phyloP scores from a whole-genome alignment of 768 basidiomycete genomes.

The Chalciporus piperatus region DNA sequence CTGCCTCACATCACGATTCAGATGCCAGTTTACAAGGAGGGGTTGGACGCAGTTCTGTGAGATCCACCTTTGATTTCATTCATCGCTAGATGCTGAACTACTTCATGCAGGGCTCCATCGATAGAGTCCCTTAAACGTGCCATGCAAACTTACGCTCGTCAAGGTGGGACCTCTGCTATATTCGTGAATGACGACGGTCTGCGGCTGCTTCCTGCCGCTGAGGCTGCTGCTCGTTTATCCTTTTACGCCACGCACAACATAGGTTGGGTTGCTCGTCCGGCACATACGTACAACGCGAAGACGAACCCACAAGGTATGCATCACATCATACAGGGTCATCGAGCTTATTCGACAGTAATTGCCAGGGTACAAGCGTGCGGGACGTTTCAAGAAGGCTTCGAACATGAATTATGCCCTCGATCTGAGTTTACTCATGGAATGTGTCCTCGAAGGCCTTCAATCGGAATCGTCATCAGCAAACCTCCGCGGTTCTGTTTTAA shows the following conservation, averaged over 20 bases:
- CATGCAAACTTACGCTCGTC: constrained; percentile 62
- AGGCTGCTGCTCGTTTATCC: constrained; percentile 44
- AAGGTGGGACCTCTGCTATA: constrained; percentile 59
- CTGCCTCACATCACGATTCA: constrained; percentile 53
- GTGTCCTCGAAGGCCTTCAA: constrained; percentile 30
- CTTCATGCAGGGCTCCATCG: constrained; percentile 37
- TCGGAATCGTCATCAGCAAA: constrained; percentile 25
- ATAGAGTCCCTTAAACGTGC: constrained; percentile 57
- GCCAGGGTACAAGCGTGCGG: constrained; percentile 42
- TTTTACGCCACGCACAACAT: constrained; percentile 59
- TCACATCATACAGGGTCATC: constrained; percentile 34
- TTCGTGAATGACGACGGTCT: constrained; percentile 64
- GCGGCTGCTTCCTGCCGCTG: constrained; percentile 45
- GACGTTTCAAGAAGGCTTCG: constrained; percentile 91
- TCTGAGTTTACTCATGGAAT: constrained; percentile 37
- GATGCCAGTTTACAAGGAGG: constrained; percentile 59
- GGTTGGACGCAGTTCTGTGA: constrained; percentile 49
- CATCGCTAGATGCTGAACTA: not conserved
- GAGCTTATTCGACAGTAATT: not conserved
- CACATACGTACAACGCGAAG: constrained; percentile 41
- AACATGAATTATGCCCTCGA: constrained; percentile 84
- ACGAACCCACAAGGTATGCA: constrained; percentile 46
- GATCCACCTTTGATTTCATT: constrained; percentile 20
- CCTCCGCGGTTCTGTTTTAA: constrained; percentile 22
- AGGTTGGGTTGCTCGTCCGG: constrained; percentile 59